Base-by-base conservation (phyloP, 805 yeast genomes). In the Scheffersomyces amazonensis region DNA sequence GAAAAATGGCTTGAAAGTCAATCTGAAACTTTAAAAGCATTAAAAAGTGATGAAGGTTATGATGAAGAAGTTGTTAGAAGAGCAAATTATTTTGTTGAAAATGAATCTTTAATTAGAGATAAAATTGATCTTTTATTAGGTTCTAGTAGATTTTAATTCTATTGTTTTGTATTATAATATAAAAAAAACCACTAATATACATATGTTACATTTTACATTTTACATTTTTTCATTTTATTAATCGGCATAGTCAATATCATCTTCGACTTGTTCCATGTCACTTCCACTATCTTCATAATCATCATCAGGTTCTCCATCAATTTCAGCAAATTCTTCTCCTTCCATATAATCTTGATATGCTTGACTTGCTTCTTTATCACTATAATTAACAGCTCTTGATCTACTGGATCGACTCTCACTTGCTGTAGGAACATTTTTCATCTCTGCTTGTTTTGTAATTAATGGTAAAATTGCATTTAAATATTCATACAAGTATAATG, bases 31-130 rank as follows among this genome's bases (percentile, higher is more conserved):
- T 72, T 93, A 53, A 89, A 85, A 63, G 85, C 91, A 11, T 71
- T 93, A 46, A 77, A 88, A 42, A 89, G 96, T 47, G 98, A 93
- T 47, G 93, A 86, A 50, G 91, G 90, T 8, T 85, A 81, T 62
- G 82, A 81, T 55, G 97, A 91, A 64, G 97, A 90, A 56, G 71
- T 78, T 16, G 96, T 88, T 4, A 80, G 99, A 66, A 77, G 84
- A 52, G 79, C 96, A 3, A 80, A 81, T 13, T 93, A 83, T 62
- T 93, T 66, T 43, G 78, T 80, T 31, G 90, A 87, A 51, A 87
- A 87, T 44, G 72, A 69, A 48, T 59, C 58, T 20, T 67, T 85
- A 49, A 68, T 93, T 39, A 76, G 78, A 44, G 93, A 89, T 50
- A 89, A 88, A 53, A 72, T 91, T 36, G 87, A 86, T 46, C 68